Conservation (phyloP, 257 asterid species). For the Solanum appendiculatum region DNA sequence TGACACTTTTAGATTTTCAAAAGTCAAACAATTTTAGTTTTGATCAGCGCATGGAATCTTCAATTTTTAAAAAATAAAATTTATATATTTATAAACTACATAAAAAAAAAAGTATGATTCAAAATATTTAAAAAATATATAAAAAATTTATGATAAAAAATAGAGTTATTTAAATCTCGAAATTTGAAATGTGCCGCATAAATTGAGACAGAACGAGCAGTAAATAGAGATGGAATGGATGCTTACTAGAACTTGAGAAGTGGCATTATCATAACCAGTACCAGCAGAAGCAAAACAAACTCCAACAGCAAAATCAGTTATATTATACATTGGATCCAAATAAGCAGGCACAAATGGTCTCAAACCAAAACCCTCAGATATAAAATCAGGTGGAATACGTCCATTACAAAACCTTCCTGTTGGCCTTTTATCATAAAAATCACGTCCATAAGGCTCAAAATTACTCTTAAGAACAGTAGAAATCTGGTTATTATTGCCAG, state of each 20-base stretch:
- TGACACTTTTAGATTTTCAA: no score
- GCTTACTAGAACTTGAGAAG: constrained; percentile 75
- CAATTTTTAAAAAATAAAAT: no score
- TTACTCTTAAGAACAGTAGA: constrained; percentile 74
- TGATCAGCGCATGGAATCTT: no score
- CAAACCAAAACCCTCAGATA: constrained; percentile 72
- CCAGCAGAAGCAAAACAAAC: constrained; percentile 96
- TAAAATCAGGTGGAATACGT: constrained; percentile 74
- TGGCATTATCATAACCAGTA: constrained; percentile 70
- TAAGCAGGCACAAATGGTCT: constrained; percentile 86
- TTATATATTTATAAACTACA: no score
- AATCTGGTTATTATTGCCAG: constrained; percentile 79
- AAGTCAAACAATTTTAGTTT: no score
- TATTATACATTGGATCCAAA: constrained; percentile 53
- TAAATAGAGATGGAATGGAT: neutral
- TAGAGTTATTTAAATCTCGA: no score
- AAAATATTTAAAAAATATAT: no score
- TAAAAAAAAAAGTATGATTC: no score
- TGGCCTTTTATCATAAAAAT: constrained; percentile 61
- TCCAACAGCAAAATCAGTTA: constrained; percentile 71
- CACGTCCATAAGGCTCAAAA: constrained; percentile 88
- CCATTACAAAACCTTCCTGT: constrained; percentile 90
- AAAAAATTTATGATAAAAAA: no score
- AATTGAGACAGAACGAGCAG: no score
- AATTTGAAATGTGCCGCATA: no score